Percentiles rank a stretch among this genome's conserved stretches.
Conservation (phyloP, 192 early-diverging fungal species). For the Entomortierella beljakovae region DNA sequence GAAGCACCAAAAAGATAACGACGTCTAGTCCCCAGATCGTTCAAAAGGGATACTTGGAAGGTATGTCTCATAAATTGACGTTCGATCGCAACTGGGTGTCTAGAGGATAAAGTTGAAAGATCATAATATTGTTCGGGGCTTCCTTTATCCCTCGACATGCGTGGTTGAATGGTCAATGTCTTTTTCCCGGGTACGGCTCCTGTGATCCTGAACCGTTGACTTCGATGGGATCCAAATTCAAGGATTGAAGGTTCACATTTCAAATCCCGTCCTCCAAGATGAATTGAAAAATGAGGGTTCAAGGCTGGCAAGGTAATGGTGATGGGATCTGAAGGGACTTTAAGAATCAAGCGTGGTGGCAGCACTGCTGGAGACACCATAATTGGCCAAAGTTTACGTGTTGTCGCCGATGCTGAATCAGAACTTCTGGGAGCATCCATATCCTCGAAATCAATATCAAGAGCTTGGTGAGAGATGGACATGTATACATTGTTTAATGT, state of each 20-base stretch:
- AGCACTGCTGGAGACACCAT: slow-evolving; percentile 57
- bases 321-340: slow-evolving; percentile 65
- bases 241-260: slow-evolving; percentile 64
- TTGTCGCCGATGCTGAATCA: background rate
- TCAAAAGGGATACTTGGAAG: slow-evolving; percentile 67
- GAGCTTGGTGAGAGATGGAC: slow-evolving; percentile 56
- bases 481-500: slow-evolving; percentile 37
- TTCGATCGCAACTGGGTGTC: slow-evolving; percentile 70
- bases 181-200: slow-evolving; percentile 69
- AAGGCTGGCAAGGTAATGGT: slow-evolving; percentile 65
- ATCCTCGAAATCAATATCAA: slow-evolving; percentile 63
- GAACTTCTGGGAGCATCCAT: background rate
- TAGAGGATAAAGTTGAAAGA: slow-evolving; percentile 58
- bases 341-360: slow-evolving; percentile 66
- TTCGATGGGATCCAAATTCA: slow-evolving; percentile 62
- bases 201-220: slow-evolving; percentile 67
- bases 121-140: slow-evolving; percentile 59
- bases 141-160: slow-evolving; percentile 53
- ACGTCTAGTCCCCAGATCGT: slow-evolving; percentile 51
- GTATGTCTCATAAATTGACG: slow-evolving; percentile 73
- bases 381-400: slow-evolving; percentile 38
- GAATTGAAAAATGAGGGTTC: slow-evolving; percentile 68
- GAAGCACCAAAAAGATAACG: slow-evolving; percentile 49
- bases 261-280: slow-evolving; percentile 69
- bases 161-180: slow-evolving; percentile 64